phyloP scores from a whole-genome alignment of 805 yeast species.

The Monosporozyma siamensis region DNA sequence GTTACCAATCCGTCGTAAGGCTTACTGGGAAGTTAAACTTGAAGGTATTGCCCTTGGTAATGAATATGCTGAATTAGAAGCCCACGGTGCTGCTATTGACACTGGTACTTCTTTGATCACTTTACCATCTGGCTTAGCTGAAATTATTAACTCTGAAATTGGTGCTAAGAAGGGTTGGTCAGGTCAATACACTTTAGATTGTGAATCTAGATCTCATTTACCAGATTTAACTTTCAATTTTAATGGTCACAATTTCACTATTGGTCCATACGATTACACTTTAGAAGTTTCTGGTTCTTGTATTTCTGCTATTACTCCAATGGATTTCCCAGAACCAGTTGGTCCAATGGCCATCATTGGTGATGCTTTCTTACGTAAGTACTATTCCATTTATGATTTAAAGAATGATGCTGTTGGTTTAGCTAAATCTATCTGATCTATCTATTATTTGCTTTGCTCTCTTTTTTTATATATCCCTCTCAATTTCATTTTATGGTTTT shows the following conservation, averaged over 20 bases:
- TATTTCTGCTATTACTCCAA: constrained; percentile 90
- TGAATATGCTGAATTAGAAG: constrained; percentile 73
- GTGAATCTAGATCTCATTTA: constrained; percentile 71
- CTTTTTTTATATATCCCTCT: not conserved
- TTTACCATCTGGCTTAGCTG: constrained; percentile 91
- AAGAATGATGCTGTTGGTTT: constrained; percentile 90
- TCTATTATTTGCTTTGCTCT: not conserved
- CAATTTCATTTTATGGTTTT: not conserved
- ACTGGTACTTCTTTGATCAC: constrained; percentile 97
- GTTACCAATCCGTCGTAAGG: constrained; percentile 98
- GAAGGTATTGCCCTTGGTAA: constrained; percentile 88
- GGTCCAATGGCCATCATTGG: constrained; percentile 96
- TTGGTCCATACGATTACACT: constrained; percentile 83
- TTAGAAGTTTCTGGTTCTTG: constrained; percentile 92
- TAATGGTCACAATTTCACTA: constrained; percentile 84
- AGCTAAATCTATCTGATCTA: constrained; percentile 55
- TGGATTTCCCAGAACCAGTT: constrained; percentile 95
- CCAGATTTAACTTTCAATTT: constrained; percentile 91
- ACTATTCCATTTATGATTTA: constrained; percentile 88
- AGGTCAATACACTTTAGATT: constrained; percentile 92
- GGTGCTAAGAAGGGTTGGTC: constrained; percentile 97
- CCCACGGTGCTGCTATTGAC: constrained; percentile 94
- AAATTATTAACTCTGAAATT: constrained; percentile 86
- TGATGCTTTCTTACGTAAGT: constrained; percentile 93
- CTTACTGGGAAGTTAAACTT: constrained; percentile 97